Base-by-base conservation (phyloP, 1,284 basidiomycete species). In the Polyporus tsugae region DNA sequence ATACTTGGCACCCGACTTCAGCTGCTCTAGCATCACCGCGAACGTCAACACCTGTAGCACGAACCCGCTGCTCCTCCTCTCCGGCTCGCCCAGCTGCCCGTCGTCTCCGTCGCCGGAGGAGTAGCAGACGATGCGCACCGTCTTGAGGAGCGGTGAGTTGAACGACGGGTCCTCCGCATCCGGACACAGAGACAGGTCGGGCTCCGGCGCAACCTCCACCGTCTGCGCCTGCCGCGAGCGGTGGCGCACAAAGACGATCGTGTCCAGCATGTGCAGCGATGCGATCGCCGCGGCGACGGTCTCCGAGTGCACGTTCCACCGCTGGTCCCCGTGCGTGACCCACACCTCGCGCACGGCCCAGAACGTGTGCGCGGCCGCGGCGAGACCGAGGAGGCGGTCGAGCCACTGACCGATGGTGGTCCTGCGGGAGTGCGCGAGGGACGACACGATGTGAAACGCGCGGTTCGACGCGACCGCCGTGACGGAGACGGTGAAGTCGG, bases 331-430 rank as follows among this genome's bases (percentile, higher is more conserved):
- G n/a, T 46, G 33, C 33, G 25, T 62, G 46, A 62, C 49, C 58
- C 64, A 60, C 10, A 65, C 59, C 42, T 60, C 61, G 46, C 61
- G 61, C 25, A 62, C 41, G 49, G 46, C 46, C 15, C 35, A 36
- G 36, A 62, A 38, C n/a, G 55, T 38, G 35, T 22, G 52, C 52
- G 52, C 19, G 19, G 55, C 19, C 17, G 22, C 46, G 35, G 6
- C 35, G 19, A 44, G 41, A 22, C 25, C 29, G 44, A 38, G 57
- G n/a, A 62, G 25, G n/a, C 33, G 22, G 46, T 17, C 33, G 29
- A 29, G 15, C 25, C 19, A 39, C 49, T 33, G 22, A 17, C 25
- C 5, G 59, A 52, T 33, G 33, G 10, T 6, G 22, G 35, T 5
- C 17, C 38, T 22, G 35, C n/a, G 44, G n/a, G 33, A 39, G 35